Evolutionary conservation across 2,329 filamentous ascomycete genomes (phyloP).

Genomic region (Aspergillus candidus): DNA sequence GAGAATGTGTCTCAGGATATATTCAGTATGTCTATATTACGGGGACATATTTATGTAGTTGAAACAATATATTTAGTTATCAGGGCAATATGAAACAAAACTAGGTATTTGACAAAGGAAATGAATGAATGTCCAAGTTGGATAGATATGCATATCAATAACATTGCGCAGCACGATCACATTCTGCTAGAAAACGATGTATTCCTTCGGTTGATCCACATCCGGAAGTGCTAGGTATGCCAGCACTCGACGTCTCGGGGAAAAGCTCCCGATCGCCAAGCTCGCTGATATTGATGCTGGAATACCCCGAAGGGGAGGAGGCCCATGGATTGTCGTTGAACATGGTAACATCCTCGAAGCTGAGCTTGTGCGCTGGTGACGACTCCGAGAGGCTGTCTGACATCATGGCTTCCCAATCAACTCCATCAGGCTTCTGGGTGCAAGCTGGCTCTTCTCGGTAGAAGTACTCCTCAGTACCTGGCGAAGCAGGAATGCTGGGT

Average conservation of each 20-base stretch:
- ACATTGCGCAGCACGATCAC: constrained; percentile 44
- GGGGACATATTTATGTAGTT: not conserved
- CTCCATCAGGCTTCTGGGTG: constrained; percentile 32
- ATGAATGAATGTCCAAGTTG: not conserved
- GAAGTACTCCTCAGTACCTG: constrained; percentile 39
- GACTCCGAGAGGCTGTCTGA: constrained; percentile 26
- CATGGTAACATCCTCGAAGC: constrained; percentile 40
- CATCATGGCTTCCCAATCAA: constrained; percentile 56
- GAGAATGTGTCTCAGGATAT: too few species aligned
- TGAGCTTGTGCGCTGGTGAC: constrained; percentile 25
- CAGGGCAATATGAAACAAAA: not conserved
- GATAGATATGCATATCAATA: constrained; percentile 3
- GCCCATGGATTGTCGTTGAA: constrained; percentile 50
- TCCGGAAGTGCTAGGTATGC: constrained; percentile 38
- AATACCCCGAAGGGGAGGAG: constrained; percentile 50
- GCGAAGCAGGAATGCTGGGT: constrained; percentile 50
- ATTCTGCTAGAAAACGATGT: constrained; percentile 59
- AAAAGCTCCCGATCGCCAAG: constrained; percentile 37
- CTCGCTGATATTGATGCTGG: constrained; percentile 52
- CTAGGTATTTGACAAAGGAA: constrained; percentile 1
- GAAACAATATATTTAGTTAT: not conserved
- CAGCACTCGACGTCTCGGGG: constrained; percentile 34
- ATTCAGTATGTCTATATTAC: too few species aligned
- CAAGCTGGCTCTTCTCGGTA: constrained; percentile 35
- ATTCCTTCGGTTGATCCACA: constrained; percentile 62